Conservation (phyloP, 345 rosid genomes). For the Populus alba region DNA sequence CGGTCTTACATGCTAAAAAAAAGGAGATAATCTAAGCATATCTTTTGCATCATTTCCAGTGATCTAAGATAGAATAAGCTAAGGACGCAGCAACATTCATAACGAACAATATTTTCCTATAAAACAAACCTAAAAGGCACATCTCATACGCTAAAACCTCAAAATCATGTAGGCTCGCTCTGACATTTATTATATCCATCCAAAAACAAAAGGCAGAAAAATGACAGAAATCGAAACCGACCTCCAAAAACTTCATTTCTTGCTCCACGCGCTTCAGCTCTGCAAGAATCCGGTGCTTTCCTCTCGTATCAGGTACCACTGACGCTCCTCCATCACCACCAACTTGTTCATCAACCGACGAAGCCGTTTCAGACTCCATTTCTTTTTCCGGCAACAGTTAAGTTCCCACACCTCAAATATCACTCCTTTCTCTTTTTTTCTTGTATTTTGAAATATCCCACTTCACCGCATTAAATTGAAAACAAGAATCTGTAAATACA, state of each 20-base stretch:
- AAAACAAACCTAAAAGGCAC: background rate
- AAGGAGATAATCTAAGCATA: background rate
- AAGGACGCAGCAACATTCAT: background rate
- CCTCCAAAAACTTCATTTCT: conserved; percentile 61
- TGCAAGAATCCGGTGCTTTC: conserved; percentile 73
- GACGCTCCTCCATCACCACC: conserved; percentile 8
- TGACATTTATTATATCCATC: background rate
- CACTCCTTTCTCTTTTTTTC: background rate
- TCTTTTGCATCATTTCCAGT: background rate
- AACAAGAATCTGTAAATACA: background rate
- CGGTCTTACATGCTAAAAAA: background rate
- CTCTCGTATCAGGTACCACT: conserved; percentile 44
- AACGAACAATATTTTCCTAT: background rate
- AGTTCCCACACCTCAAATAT: background rate
- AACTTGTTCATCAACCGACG: conserved; percentile 35
- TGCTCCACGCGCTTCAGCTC: conserved; percentile 74
- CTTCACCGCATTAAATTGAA: background rate
- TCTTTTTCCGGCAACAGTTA: background rate
- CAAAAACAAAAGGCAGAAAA: background rate
- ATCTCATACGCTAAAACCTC: background rate
- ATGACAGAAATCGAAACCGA: conserved; percentile 12
- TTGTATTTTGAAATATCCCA: background rate
- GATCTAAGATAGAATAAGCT: background rate
- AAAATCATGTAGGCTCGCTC: background rate
- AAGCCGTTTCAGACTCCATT: conserved; percentile 45